Evolutionary conservation across 352 stramenopile genomes (phyloP), one percentile per base, ranked within the genome.

Genomic region (Globisporangium abappressorium): DNA sequence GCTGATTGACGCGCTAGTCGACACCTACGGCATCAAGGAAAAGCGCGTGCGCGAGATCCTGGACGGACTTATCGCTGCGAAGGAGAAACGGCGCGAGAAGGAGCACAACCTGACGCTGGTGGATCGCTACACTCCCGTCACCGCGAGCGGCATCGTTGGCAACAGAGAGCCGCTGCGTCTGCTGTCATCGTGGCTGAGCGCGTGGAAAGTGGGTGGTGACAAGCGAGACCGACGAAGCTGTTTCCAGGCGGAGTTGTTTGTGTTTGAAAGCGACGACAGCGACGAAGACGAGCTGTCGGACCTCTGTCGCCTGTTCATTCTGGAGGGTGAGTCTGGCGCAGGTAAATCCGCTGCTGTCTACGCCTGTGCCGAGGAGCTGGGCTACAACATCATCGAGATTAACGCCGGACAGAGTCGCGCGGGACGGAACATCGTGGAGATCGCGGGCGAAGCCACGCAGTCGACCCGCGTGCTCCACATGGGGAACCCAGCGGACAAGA

Each of bases 351-450:
- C 84, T n/a, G 79, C 82, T 1, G 85, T 94, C 9, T 93, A 91
- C 54, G 87, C 85, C 1, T 95, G 87, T 26, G 85, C 87, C 0
- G 82, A 91, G 65, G 87, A 94, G 65, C 70, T 94, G 22, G 87
- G 87, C 8, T 95, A 89, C 66, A 71, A 95, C 62, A 85, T 95
- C 34, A 91, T 95, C 53, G 87, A 95, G 65, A 93, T 95, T 70
- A 93, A 95, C 57, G 87, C 87, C 0, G 83, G 82, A 33, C 86
- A 93, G 61, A 83, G 81, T 57, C 87, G 87, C 2, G 86, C 82
- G 0, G 85, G 87, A 15, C 87, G 89, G 51, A 80, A 77, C 15
- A 71, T 95, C 38, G 66, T 93, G 7, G 84, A 93, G 57, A 81
- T 95, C 22, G 85, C 82, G 18, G 87, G 87, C n/a, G 87, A 95